Base-by-base conservation (phyloP, 768 basidiomycete genomes). In the Clitopilus hobsonii region DNA sequence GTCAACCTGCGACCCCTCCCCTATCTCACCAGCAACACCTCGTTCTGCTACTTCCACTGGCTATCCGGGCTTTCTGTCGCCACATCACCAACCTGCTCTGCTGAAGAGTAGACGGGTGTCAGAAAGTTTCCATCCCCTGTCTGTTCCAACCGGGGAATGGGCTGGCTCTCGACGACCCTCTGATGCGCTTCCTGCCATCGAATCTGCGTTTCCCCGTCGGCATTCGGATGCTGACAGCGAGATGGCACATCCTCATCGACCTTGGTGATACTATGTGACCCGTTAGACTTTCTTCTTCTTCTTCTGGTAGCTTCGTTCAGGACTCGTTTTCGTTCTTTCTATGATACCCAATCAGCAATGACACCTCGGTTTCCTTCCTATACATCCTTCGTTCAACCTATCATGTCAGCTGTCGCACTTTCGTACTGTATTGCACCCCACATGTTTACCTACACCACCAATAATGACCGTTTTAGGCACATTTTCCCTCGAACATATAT, bases 21-120 rank as follows among this genome's bases (percentile, higher is more conserved):
- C 83, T 5, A 69, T 80, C 16, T 80, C 81, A 10, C 83, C 83
- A 8, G 71, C 72, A 2, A 84, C 83, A 8, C 82, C 83, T 32
- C 79, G 73, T 51, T 83, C 81, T 16, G 66, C 68, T 20, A 58
- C 63, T 26, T 72, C 73, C 54, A 63, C 60, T 26, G 56, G 54
- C 14, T 30, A 38, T 16, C 53, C 54, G 23, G n/a, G 41, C 2
- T 28, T 20, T 41, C 38, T 52, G n/a, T 47, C 45, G n/a, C 41
- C 41, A 11, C 22, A 45, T 23, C 16, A 45, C n/a, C 41, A 45
- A 18, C 41, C 41, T 23, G 18, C 41, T 23, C 4, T 20, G 5
- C 2, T 20, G n/a, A 45, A 45, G 41, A 45, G 41, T 18, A 24
- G 50, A 18, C 36, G 36, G 4, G 29, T 38, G 6, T 54, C 30